Evolutionary conservation across 192 early-diverging fungal species (phyloP), one percentile per base, ranked within the genome.

Genomic region (Coemansia brasiliensis): DNA sequence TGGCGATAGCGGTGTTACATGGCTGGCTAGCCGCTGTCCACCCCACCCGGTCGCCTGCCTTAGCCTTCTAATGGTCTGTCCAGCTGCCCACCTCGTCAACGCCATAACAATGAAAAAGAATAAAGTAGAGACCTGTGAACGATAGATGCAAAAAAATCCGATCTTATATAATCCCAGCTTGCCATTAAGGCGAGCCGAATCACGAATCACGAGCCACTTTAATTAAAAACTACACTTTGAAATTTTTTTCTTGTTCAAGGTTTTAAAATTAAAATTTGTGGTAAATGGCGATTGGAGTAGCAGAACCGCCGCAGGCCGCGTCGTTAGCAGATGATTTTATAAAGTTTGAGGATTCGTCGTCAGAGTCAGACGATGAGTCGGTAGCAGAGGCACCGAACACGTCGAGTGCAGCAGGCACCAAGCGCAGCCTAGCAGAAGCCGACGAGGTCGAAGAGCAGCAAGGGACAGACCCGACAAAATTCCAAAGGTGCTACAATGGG

Each of bases 401-500:
- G n/a, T n/a, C n/a, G n/a, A n/a, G 7, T 16, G 35, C 26, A 1
- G 26, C 38, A 18, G 53, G 57, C 13, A 37, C 55, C 20, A 67
- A 60, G 16, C 65, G 57, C 25, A 53, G 59, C 16, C 59, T 49
- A 24, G 20, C 42, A 1, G 52, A 44, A 25, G 54, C 59, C 15
- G 62, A 55, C 6, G 32, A 7, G 32, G 6, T 35, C 13, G 61
- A 56, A 0, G 22, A 60, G 13, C 35, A 61, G 27, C 13, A 44
- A 5, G 58, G 51, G 8, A 26, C 38, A 5, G 59, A 7, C 4
- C 37, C 45, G 17, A 40, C 16, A 27, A 39, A 32, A 10, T 67
- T 67, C 49, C 37, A 59, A 25, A 69, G 39, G 24, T 74, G 71
- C 71, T 80, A 74, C 64, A 70, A 74, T 55, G 72, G 72, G 7